These are phyloP conservation scores for Aspergillus uvarum DNA, from an alignment of 2,329 filamentous ascomycete species.

Conservation along the genomic window DNA sequence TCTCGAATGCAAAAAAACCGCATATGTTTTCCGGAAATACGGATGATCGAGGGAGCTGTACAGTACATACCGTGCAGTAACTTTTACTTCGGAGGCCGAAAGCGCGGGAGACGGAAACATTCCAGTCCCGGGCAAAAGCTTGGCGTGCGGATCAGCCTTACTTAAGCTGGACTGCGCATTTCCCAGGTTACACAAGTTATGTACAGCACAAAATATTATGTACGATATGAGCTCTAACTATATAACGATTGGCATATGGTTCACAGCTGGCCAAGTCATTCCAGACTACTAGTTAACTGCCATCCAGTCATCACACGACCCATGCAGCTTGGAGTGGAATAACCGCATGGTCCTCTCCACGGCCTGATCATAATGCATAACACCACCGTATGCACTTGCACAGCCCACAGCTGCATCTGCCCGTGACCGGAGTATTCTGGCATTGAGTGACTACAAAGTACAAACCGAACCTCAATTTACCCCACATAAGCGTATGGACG, in stretches of 20 bases:
- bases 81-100: neutral
- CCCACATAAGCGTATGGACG: too few species aligned
- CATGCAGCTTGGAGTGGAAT: neutral
- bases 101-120: neutral
- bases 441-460: too few species aligned
- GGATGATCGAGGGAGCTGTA: neutral
- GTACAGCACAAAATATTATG: neutral
- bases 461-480: too few species aligned
- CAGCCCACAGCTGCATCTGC: too few species aligned
- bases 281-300: neutral
- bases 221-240: too few species aligned
- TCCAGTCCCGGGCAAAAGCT: neutral
- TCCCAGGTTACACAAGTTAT: neutral
- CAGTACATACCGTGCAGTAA: too few species aligned
- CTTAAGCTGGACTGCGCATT: neutral
- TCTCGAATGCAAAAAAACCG: neutral
- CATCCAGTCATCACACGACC: neutral
- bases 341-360: too few species aligned
- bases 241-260: too few species aligned
- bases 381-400: too few species aligned
- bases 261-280: neutral
- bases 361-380: too few species aligned
- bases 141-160: neutral
- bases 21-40: neutral
- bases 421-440: too few species aligned